These are phyloP conservation scores for Tulasnella sp. DNA, from an alignment of 768 basidiomycete species.

Conservation along the genomic window DNA sequence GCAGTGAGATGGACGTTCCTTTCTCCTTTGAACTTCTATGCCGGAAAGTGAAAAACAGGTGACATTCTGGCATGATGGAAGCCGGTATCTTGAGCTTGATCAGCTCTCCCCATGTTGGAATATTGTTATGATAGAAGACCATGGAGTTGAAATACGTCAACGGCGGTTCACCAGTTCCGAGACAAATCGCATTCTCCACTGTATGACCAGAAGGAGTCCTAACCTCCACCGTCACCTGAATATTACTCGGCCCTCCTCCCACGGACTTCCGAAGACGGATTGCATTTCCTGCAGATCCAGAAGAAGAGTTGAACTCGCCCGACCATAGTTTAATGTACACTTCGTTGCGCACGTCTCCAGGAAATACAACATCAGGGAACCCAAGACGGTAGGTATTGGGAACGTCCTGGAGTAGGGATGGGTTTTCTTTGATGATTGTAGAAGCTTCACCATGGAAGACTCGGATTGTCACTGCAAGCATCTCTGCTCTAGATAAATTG, in stretches of 20 bases:
- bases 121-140: slow-evolving; percentile 76
- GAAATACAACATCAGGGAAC: slow-evolving; percentile 93
- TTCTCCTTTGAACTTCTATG: slow-evolving; percentile 32
- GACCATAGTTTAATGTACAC: slow-evolving; percentile 94
- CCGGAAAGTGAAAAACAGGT: slow-evolving; percentile 89
- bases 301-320: slow-evolving; percentile 62
- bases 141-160: slow-evolving; percentile 77
- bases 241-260: slow-evolving; percentile 42
- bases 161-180: slow-evolving; percentile 74
- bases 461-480: slow-evolving; percentile 71
- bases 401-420: slow-evolving; percentile 64
- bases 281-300: slow-evolving; percentile 25
- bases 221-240: slow-evolving; percentile 88
- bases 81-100: slow-evolving; percentile 72
- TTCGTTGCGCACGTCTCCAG: slow-evolving; percentile 84
- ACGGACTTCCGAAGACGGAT: slow-evolving; percentile 29
- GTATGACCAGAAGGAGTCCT: slow-evolving; percentile 53
- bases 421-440: slow-evolving; percentile 70
- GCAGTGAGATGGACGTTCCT: background rate
- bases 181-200: slow-evolving; percentile 60
- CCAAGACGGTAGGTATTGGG: slow-evolving; percentile 78
- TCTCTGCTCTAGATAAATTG: slow-evolving; percentile 52
- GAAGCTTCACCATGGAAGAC: slow-evolving; percentile 71
- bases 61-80: slow-evolving; percentile 60
- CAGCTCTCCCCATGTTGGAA: slow-evolving; percentile 87